phyloP scores from a whole-genome alignment of 805 yeast species.

The Cyberlindnera saturnus region DNA sequence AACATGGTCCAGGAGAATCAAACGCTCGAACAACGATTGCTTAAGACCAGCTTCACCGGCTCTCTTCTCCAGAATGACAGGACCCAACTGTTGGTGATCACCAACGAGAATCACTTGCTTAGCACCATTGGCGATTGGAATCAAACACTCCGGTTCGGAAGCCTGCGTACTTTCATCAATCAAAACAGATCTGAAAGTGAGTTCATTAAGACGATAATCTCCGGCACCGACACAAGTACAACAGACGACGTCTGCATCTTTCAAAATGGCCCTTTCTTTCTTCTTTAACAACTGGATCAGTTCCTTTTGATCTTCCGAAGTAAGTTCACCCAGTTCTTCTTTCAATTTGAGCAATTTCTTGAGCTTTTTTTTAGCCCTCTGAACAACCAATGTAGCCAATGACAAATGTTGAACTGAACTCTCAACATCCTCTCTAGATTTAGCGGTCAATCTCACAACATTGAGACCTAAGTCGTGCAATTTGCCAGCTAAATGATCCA shows the following conservation, averaged over 20 bases:
- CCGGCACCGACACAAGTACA: slow-evolving; percentile 93
- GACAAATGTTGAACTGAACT: slow-evolving; percentile 52
- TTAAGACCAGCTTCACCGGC: slow-evolving; percentile 85
- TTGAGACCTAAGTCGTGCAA: slow-evolving; percentile 63
- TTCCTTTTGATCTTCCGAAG: slow-evolving; percentile 43
- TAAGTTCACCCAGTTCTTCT: slow-evolving; percentile 64
- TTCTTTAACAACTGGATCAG: slow-evolving; percentile 36
- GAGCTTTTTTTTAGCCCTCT: slow-evolving; percentile 47
- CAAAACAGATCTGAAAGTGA: slow-evolving; percentile 69
- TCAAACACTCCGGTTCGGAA: slow-evolving; percentile 84
- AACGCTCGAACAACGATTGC: slow-evolving; percentile 83
- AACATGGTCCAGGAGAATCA: slow-evolving; percentile 72
- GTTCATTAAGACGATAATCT: slow-evolving; percentile 50
- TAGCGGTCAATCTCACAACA: slow-evolving; percentile 74
- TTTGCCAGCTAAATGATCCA: slow-evolving; percentile 80
- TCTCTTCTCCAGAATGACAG: slow-evolving; percentile 72
- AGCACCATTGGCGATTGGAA: slow-evolving; percentile 86
- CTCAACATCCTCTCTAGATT: slow-evolving; percentile 75
- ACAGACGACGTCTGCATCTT: slow-evolving; percentile 72
- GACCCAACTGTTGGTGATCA: slow-evolving; percentile 94
- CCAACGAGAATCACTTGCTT: slow-evolving; percentile 88
- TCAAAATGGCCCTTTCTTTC: slow-evolving; percentile 45
- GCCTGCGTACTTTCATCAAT: slow-evolving; percentile 95
- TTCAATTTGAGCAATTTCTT: slow-evolving; percentile 52
- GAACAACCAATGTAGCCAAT: slow-evolving; percentile 46